A percentile compares a stretch with the other conserved stretches of the same genome.
Evolutionary conservation across 1,284 basidiomycete species (phyloP).

Genomic region (Taiwanofungus camphoratus): DNA sequence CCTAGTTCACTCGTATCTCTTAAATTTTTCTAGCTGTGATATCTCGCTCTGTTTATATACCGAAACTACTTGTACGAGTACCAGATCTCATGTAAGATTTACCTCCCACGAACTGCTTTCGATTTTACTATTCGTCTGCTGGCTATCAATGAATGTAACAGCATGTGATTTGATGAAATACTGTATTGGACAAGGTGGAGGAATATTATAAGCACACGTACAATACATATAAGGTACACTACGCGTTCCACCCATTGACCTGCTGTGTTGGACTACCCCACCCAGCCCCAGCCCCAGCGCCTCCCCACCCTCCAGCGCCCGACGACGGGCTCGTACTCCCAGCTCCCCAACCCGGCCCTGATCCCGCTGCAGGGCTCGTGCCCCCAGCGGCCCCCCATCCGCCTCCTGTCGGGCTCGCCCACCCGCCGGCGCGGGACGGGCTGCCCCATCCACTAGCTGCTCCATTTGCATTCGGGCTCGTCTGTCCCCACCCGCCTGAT

Average conservation of each 20-base stretch:
- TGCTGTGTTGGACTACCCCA: conserved; percentile 8
- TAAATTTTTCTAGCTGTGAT: no score
- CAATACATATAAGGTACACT: no score
- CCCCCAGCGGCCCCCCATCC: background rate
- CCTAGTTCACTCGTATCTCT: background rate
- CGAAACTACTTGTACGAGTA: no score
- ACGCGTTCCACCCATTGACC: no score
- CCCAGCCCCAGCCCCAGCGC: background rate
- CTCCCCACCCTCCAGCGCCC: background rate
- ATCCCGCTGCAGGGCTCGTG: background rate
- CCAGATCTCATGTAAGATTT: no score
- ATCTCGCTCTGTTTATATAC: no score
- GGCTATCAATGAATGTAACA: no score
- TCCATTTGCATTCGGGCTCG: conserved; percentile 4
- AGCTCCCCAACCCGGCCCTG: background rate
- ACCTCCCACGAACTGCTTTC: no score
- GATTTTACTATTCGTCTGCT: no score
- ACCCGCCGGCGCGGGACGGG: conserved; percentile 17
- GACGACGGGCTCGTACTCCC: background rate
- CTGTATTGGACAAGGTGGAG: no score
- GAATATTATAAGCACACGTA: no score
- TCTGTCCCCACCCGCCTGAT: conserved; percentile 5
- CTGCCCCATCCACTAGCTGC: conserved; percentile 33
- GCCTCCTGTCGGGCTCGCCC: conserved; percentile 18
- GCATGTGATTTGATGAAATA: no score